Base-by-base conservation (phyloP, 192 early-diverging fungal species). In the Jimgerdemannia flammicorona region DNA sequence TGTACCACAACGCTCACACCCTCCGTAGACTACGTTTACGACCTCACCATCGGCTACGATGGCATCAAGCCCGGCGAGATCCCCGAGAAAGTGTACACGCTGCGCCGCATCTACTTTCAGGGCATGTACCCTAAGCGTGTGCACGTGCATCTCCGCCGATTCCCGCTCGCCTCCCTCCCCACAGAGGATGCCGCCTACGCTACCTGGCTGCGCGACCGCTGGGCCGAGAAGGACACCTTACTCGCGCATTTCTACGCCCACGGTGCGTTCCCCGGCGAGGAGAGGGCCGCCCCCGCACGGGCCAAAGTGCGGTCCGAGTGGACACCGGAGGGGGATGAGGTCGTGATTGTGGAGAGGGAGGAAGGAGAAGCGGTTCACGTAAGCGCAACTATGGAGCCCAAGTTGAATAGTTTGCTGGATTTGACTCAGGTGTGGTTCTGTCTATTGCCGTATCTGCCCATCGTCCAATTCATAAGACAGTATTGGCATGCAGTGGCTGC, bases 11-110 rank as follows among this genome's bases (percentile, higher is more conserved):
- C 87, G 70, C 84, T 98, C 44, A 87, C 87, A 9, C 84, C 85
- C 67, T 83, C 89, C 4, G 82, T 92, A 19, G 85, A 90, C 44
- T 92, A 94, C 74, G 54, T 99, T 14, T 96, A 92, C 73, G 96
- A 99, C 79, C 72, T 96, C 4, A 96, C 98, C 3, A 87, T 99
- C 14, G 98, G 93, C 9, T 96, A 96, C 75, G 87, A 91, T 72
- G 94, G 95, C 1, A 79, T 97, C 14, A 80, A 80, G 18, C 77
- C 81, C 29, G 92, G 87, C 8, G 86, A 95, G 73, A 91, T 93
- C 69, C 95, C 95, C 0, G 93, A 96, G 74, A 91, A 97, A 67
- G 84, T 91, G 71, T 96, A 95, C 74, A 92, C 91, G 3, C 78
- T 97, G 6, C 85, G 88, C 74, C 85, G 89, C 68, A 88, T 94